Evolutionary conservation across 2,329 filamentous ascomycete species (phyloP).

Genomic region (Leptographium procerum): DNA sequence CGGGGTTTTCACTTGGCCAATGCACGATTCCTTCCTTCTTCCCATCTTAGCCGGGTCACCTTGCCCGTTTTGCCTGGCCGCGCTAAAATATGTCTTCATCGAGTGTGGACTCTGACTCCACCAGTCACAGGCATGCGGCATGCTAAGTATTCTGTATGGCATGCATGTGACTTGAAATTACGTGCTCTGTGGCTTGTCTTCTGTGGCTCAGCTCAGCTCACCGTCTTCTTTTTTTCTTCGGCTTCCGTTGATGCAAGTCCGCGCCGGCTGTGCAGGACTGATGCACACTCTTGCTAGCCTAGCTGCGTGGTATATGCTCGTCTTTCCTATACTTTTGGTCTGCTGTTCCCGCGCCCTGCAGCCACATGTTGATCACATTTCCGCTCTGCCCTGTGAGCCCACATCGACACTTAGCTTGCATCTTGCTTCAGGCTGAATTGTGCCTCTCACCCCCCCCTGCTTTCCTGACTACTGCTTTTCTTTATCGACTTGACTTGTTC

Average conservation of each 20-base stretch:
- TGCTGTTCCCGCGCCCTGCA: neutral
- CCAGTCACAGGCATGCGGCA: neutral
- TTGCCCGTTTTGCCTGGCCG: neutral
- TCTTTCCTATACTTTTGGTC: neutral
- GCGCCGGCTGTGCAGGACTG: too few relatives aligned
- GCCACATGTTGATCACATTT: neutral
- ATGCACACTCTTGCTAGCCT: too few relatives aligned
- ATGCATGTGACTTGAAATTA: neutral
- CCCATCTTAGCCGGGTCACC: neutral
- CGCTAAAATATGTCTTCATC: neutral
- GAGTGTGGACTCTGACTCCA: neutral
- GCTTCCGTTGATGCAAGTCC: too few relatives aligned
- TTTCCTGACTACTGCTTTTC: too few relatives aligned
- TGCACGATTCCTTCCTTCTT: neutral
- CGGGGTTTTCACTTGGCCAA: neutral
- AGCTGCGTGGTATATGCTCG: neutral
- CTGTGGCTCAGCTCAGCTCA: neutral
- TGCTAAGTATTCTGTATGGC: too few relatives aligned
- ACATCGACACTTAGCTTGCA: neutral
- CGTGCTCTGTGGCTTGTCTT: neutral
- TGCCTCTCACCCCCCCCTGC: neutral
- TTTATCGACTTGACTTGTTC: neutral
- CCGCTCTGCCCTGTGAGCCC: neutral
- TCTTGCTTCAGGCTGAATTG: neutral
- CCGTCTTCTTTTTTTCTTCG: neutral